These are phyloP conservation scores for Epichloe baconii DNA, from an alignment of 2,329 filamentous ascomycete genomes.

Conservation along the genomic window DNA sequence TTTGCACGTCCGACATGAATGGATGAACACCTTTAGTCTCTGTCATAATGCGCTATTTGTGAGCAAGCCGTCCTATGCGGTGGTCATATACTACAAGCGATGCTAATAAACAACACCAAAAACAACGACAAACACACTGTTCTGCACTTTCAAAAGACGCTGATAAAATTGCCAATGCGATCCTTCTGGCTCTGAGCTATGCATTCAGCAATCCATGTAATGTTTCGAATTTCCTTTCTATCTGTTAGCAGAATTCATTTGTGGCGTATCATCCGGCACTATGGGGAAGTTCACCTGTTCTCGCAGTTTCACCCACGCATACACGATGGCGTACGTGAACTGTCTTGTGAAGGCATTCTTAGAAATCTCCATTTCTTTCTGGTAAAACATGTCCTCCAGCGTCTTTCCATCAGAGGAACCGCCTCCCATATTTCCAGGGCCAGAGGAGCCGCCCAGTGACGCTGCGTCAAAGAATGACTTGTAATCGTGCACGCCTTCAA, in stretches of 20 bases:
- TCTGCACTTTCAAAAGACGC: conserved; percentile 58
- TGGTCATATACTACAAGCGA: conserved; percentile 30
- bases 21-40: conserved; percentile 9
- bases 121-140: not conserved
- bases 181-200: conserved; percentile 99
- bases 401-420: conserved; percentile 73
- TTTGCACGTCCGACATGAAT: not conserved
- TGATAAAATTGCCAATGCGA: conserved; percentile 96
- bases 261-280: not conserved
- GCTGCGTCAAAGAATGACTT: conserved; percentile 92
- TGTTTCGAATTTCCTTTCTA: conserved; percentile 88
- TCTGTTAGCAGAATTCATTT: conserved; percentile 18
- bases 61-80: conserved; percentile 12
- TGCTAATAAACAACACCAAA: conserved; percentile 13
- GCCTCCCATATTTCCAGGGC: conserved; percentile 75
- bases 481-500: conserved; percentile 88
- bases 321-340: conserved; percentile 89
- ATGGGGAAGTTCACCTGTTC: conserved; percentile 61
- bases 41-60: conserved; percentile 20
- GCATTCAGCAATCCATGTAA: conserved; percentile 98
- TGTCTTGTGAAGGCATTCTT: conserved; percentile 92
- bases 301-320: conserved; percentile 93
- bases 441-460: conserved; percentile 57
- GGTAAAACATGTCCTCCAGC: conserved; percentile 94
- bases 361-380: conserved; percentile 98